phyloP scores from a whole-genome alignment of 2,329 filamentous ascomycete species.

The Fusarium tjaetaba region DNA sequence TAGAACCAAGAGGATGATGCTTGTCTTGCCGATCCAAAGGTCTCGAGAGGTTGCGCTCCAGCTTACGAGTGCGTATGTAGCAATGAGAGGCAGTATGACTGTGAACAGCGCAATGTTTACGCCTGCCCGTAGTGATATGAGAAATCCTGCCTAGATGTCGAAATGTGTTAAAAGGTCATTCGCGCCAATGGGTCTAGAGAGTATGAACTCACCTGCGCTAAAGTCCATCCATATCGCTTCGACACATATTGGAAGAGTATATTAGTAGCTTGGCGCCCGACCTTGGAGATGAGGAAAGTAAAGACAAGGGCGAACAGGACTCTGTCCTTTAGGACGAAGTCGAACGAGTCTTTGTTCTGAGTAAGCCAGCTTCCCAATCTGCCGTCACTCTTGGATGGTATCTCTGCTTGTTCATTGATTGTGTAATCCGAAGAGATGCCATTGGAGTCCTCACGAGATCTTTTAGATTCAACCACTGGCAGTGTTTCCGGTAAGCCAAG shows the following conservation, averaged over 20 bases:
- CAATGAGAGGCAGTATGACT: neutral
- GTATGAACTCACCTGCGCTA: neutral
- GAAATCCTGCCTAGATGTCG: neutral
- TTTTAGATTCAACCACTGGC: neutral
- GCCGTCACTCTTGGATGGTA: neutral
- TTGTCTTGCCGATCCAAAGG: neutral
- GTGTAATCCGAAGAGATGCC: neutral
- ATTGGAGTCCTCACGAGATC: neutral
- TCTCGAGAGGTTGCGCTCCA: neutral
- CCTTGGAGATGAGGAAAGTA: neutral
- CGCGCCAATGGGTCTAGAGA: neutral
- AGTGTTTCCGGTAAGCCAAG: neutral
- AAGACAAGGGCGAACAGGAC: neutral
- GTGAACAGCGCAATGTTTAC: neutral
- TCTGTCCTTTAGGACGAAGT: neutral
- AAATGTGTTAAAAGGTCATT: neutral
- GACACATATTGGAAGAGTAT: slow-evolving; percentile 8
- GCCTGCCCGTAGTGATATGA: neutral
- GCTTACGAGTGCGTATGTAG: neutral
- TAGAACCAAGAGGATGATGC: neutral
- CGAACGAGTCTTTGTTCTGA: neutral
- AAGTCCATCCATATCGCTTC: slow-evolving; percentile 2
- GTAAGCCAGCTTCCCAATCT: neutral
- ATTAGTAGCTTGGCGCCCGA: neutral
- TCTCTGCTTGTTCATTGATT: neutral